Evolutionary conservation across 73 alveolate genomes (phyloP), one percentile per base, ranked within the genome.

Genomic region (Durusdinium trenchii): DNA sequence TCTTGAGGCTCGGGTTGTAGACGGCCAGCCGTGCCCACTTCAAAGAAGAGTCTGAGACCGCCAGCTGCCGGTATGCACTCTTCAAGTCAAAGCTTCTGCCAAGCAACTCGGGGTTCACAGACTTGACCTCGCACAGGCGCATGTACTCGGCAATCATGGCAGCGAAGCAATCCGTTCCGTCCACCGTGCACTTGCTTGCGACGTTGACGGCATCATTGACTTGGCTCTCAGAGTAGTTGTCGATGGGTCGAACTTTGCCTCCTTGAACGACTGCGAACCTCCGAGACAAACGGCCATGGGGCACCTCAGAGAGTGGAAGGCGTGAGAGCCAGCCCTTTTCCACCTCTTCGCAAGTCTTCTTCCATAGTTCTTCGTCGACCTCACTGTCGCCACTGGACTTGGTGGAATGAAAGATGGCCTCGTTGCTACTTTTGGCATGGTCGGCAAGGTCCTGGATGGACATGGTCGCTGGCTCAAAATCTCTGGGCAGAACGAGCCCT

Each of bases 341-440:
- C 28, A 16, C 38, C 79, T 64, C 79, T 32, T 64, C 38, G 42
- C n/a, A 64, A 18, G 79, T 64, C 42, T 64, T 64, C 42, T 64
- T 10, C 79, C 79, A 64, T 10, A 64, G 79, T 60, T 76, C 61
- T 3, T 9, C 61, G 6, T 76, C 87, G 5, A 38, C 87, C 54
- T 32, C 32, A 12, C 40, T 60, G 38, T 42, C 61, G 61, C 61
- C 87, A 43, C 87, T 42, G 61, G 43, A 9, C 47, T 43, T 76
- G 5, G 87, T 76, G 87, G 87, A 76, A 38, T 42, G 60, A 12
- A 6, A 28, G 87, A 76, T 76, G 87, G 87, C 60, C 61, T 76
- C 38, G 61, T 40, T 43, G 61, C 61, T 14, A 18, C 36, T n/a
- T n/a, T n/a, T n/a, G n/a, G n/a, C n/a, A n/a, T n/a, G n/a, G n/a